Base-by-base conservation (phyloP, 176 grass and related monocot genomes). In the Carex pumila region DNA sequence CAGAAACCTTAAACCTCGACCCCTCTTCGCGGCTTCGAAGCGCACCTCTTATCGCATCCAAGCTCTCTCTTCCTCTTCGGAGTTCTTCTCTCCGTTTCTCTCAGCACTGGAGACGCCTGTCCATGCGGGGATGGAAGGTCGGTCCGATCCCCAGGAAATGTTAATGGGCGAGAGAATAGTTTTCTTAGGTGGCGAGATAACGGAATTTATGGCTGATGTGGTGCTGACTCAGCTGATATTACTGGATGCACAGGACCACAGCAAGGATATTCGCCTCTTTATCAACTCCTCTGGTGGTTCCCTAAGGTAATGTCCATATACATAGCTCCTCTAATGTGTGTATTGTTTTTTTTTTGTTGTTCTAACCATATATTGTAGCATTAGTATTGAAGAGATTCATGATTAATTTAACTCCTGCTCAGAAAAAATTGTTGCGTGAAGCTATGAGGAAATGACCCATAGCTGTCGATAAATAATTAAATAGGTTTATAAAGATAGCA, bases 121-220 rank as follows among this genome's bases (percentile, higher is more conserved):
- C 62, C 82, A 31, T 15, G 31, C 29, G 0, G 90, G 83, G 10
- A 87, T 79, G 10, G 87, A 63, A 12, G 87, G 50, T 11, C 81
- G 85, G 19, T 75, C 87, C 21, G 86, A 85, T 75, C 84, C 87
- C 89, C 91, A 94, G 92, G 90, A 91, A 29, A 75, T 98, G 81
- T 89, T 98, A 37, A 84, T 98, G 82, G 84, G 87, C 58, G 87
- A 98, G 63, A 81, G 95, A 85, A 91, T 98, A 54, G 82, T 98
- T 58, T 98, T 98, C 89, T 78, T 98, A 55, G 95, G 95, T 73
- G 92, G 88, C 81, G 89, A 87, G 90, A 94, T 98, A 85, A 93
- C 92, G 79, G 95, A 98, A 39, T 93, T 98, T 63, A 88, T 91
- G 30, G 95, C 95, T 25, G 92, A 98, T 79, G 90, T 86, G 39